Base-by-base conservation (phyloP, 2,329 filamentous ascomycete genomes). In the Fusarium beomiforme region DNA sequence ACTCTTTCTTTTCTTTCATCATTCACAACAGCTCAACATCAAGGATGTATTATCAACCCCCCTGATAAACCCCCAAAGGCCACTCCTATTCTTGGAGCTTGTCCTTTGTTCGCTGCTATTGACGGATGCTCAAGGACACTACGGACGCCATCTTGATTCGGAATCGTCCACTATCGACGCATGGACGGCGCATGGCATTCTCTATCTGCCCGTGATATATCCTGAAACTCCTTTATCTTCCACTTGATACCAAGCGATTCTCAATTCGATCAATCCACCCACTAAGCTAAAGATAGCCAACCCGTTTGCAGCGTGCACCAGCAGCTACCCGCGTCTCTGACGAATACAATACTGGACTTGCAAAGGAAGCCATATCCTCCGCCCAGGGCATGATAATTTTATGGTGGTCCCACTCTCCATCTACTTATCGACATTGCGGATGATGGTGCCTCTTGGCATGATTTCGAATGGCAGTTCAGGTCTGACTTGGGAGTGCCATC, bases 391-490 rank as follows among this genome's bases (percentile, higher is more conserved):
- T 13, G 12, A 29, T 42, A 67, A 57, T 31, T 37, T 70, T 65
- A 56, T 59, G 55, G 53, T 31, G 24, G 31, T 56, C 39, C 60
- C 50, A 58, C 43, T 31, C 51, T 29, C 24, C 44, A 66, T 69
- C 39, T 70, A 66, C 70, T 71, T 62, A 62, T 56, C 57, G 56
- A 54, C 36, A 55, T 51, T 53, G 56, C 56, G 39, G 60, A 65
- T 72, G 69, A 70, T 66, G 66, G 64, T 59, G 58, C 64, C 70
- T 62, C 60, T 65, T 47, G 44, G 59, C 56, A 62, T 59, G 39
- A 39, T n/a, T 47, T 24, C 46, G 67, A 24, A 41, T 50, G 53
- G 59, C 37, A 36, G 36, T 43, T 24, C 43, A 39, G 34, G 39
- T 33, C 34, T 53, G 41, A 50, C 26, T 42, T 49, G 46, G 51